Evolutionary conservation across 2,329 filamentous ascomycete genomes (phyloP).

Genomic region (Dactylonectria macrodidyma): DNA sequence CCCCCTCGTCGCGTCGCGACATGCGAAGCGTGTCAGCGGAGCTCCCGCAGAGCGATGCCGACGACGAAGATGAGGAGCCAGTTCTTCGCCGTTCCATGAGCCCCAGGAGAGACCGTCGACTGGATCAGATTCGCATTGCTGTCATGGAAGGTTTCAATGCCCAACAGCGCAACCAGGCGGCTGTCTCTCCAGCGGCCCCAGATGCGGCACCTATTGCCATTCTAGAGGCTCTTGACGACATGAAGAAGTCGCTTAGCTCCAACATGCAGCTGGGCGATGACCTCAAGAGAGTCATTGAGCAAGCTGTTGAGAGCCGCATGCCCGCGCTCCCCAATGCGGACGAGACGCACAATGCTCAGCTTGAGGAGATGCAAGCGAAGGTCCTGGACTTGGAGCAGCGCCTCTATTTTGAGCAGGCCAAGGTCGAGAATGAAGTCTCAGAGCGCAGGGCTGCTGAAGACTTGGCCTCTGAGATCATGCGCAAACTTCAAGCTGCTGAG

Average conservation of each 20-base stretch:
- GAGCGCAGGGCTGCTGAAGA: conserved; percentile 69
- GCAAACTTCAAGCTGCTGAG: conserved; percentile 70
- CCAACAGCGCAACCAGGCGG: conserved; percentile 63
- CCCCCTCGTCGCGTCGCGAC: conserved; percentile 70
- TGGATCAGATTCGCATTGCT: conserved; percentile 84
- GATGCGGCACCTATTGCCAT: conserved; percentile 60
- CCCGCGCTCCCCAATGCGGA: conserved; percentile 65
- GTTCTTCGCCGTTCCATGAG: conserved; percentile 78
- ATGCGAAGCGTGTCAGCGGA: conserved; percentile 80
- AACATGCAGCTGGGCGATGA: conserved; percentile 59
- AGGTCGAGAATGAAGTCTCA: conserved; percentile 64
- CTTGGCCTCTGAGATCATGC: conserved; percentile 65
- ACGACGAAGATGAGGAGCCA: conserved; percentile 90
- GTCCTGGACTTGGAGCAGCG: conserved; percentile 73
- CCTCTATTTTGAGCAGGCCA: conserved; percentile 63
- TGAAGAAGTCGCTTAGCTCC: conserved; percentile 65
- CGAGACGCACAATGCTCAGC: conserved; percentile 67
- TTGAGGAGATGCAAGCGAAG: conserved; percentile 72
- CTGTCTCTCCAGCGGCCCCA: conserved; percentile 44
- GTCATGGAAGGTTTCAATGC: conserved; percentile 80
- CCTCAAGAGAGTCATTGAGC: conserved; percentile 74
- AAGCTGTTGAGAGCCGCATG: conserved; percentile 72
- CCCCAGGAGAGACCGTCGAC: conserved; percentile 81
- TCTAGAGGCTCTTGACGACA: conserved; percentile 76
- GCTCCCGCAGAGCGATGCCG: conserved; percentile 86